Conservation (phyloP, 1,139 yeast species). For the Scheffersomyces insectosa region DNA sequence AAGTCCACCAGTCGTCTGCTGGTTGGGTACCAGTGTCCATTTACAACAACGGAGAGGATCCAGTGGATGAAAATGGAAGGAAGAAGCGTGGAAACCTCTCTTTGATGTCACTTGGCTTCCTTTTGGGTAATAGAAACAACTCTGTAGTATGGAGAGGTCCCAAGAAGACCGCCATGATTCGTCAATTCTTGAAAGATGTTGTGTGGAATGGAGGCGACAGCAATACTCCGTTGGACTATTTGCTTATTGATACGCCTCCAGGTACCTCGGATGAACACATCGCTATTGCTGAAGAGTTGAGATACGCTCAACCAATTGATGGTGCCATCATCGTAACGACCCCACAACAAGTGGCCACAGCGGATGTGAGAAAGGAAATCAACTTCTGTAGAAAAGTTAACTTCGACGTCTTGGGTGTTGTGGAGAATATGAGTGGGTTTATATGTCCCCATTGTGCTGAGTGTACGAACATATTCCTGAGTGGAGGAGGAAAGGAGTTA, state of each 20-base stretch:
- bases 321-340: slow-evolving; percentile 53
- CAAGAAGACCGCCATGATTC: slow-evolving; percentile 95
- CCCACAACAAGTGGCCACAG: slow-evolving; percentile 57
- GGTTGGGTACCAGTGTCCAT: slow-evolving; percentile 91
- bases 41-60: slow-evolving; percentile 15
- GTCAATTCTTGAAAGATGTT: slow-evolving; percentile 89
- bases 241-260: slow-evolving; percentile 96
- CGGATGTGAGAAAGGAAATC: slow-evolving; percentile 52
- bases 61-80: slow-evolving; percentile 30
- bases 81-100: slow-evolving; percentile 41
- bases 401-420: slow-evolving; percentile 42
- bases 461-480: slow-evolving; percentile 85
- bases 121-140: slow-evolving; percentile 79
- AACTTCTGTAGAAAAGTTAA: slow-evolving; percentile 49
- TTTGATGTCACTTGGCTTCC: slow-evolving; percentile 89
- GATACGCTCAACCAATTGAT: slow-evolving; percentile 50
- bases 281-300: slow-evolving; percentile 88
- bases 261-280: slow-evolving; percentile 99
- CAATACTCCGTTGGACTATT: slow-evolving; percentile 60
- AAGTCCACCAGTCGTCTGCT: slow-evolving; percentile 75
- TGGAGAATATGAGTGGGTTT: slow-evolving; percentile 53
- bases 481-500: slow-evolving; percentile 86
- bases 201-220: slow-evolving; percentile 69
- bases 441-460: slow-evolving; percentile 80
- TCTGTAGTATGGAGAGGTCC: slow-evolving; percentile 99